A percentile compares a stretch with the other conserved stretches of the same genome.
Evolutionary conservation across 2,329 filamentous ascomycete species (phyloP).

Genomic region (Pseudocercospora crystallina): DNA sequence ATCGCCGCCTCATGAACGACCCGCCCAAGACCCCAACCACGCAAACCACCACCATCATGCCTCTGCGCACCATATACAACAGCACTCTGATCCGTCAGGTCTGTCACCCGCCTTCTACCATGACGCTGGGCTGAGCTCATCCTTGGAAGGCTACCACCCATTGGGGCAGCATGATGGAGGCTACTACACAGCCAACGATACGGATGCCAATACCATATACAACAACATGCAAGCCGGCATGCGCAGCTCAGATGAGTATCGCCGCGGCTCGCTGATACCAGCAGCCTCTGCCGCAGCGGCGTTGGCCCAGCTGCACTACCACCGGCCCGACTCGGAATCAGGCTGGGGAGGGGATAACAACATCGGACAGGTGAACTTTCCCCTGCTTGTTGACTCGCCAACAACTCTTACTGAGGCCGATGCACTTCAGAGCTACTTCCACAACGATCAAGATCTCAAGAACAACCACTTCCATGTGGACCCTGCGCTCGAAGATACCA

Average conservation of each 20-base stretch:
- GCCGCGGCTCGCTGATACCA: constrained; percentile 62
- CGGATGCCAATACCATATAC: constrained; percentile 57
- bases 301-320: constrained; percentile 78
- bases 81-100: constrained; percentile 38
- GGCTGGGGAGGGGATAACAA: constrained; percentile 65
- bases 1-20: constrained; percentile 74
- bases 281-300: constrained; percentile 80
- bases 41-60: constrained; percentile 29
- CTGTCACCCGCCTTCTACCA: constrained; percentile 38
- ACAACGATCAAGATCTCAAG: constrained; percentile 37
- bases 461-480: constrained; percentile 33
- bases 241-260: constrained; percentile 67
- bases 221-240: constrained; percentile 54
- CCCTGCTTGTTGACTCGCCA: constrained; percentile 34
- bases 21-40: constrained; percentile 46
- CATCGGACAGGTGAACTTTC: constrained; percentile 37
- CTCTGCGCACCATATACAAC: constrained; percentile 24
- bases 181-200: constrained; percentile 52
- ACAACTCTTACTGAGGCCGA: constrained; percentile 38
- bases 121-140: constrained; percentile 34
- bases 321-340: constrained; percentile 70
- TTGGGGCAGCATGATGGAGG: constrained; percentile 45
- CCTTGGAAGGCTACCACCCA: constrained; percentile 37
- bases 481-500: constrained; percentile 58
- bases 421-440: constrained; percentile 39